These are phyloP conservation scores for Coleophoma crateriformis DNA, from an alignment of 2,329 filamentous ascomycete species.

Conservation along the genomic window DNA sequence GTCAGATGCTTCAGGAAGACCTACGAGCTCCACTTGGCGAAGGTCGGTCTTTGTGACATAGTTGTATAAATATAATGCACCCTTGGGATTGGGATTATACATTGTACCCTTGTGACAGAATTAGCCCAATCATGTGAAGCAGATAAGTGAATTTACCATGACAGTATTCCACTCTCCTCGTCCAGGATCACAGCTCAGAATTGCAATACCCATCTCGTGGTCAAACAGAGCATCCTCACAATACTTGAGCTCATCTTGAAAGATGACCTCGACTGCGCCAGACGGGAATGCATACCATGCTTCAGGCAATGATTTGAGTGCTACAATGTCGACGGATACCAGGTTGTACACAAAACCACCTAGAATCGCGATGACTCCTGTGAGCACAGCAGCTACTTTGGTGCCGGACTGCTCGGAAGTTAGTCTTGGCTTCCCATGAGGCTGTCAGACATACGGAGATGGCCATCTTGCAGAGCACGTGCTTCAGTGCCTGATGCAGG, in stretches of 20 bases:
- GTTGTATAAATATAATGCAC: neutral
- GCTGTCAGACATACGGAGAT: no score
- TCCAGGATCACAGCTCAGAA: neutral
- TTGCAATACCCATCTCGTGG: neutral
- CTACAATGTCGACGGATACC: neutral
- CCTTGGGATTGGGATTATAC: neutral
- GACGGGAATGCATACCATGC: neutral
- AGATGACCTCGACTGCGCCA: neutral
- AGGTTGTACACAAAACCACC: neutral
- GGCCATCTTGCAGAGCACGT: no score
- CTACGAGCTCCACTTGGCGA: neutral
- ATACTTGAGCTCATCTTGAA: slow-evolving; percentile 1
- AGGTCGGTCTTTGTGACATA: neutral
- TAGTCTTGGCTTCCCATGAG: no score
- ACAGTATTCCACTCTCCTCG: neutral
- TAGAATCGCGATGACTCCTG: neutral
- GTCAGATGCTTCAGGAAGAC: neutral
- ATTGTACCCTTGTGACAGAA: neutral
- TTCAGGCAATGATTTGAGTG: neutral
- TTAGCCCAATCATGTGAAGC: no score
- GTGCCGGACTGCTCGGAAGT: no score
- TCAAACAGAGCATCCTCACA: neutral
- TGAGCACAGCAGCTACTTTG: neutral
- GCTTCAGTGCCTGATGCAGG: no score
- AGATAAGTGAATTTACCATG: neutral